Evolutionary conservation across 495 filamentous ascomycete species (phyloP).

Genomic region (Bacidia gigantensis): DNA sequence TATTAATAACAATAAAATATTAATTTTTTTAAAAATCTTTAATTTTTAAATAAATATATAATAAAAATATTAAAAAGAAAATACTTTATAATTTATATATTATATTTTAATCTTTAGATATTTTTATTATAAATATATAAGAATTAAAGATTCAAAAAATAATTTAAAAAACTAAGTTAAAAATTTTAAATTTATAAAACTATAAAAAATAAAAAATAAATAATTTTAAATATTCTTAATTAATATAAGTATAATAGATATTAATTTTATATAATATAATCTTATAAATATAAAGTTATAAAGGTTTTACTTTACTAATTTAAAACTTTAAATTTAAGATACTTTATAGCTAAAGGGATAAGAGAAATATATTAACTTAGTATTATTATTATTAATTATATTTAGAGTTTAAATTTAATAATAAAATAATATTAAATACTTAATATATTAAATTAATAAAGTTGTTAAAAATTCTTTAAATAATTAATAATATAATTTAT

Average conservation of each 20-base stretch:
- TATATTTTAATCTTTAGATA: background rate
- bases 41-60: background rate
- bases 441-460: background rate
- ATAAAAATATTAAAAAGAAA: background rate
- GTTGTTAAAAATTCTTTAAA: background rate
- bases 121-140: background rate
- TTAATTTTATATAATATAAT: background rate
- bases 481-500: background rate
- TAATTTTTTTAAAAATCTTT: background rate
- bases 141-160: background rate
- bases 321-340: background rate
- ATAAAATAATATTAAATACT: background rate
- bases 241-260: background rate
- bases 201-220: background rate
- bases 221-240: background rate
- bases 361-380: background rate
- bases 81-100: background rate
- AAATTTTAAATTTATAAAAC: background rate
- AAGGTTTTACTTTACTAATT: background rate
- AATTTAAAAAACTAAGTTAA: background rate
- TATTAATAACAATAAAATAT: constrained; percentile 1
- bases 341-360: background rate
- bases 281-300: background rate
- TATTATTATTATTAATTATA: background rate
- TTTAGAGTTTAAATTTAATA: background rate